Evolutionary conservation across 2,329 filamentous ascomycete genomes (phyloP), one percentile per base, ranked within the genome.

Genomic region (Amphichorda felina): DNA sequence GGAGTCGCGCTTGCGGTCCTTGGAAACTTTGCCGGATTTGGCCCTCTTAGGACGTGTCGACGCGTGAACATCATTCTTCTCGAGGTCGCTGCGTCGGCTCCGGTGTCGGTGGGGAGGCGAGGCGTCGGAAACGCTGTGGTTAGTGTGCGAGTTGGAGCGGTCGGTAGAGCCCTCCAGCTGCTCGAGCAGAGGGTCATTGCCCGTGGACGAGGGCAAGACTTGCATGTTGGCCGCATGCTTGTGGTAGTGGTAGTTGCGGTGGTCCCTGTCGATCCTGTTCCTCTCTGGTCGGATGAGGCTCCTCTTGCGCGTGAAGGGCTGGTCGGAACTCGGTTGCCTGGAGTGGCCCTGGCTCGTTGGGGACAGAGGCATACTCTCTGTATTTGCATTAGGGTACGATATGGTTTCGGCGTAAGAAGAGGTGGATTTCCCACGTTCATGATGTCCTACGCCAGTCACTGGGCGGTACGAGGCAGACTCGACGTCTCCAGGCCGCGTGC

Each of bases 191-290:
- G 88, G 86, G 48, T 96, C 88, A 47, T 94, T 83, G 41, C 91
- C 91, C 0, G 91, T 96, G 6, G 85, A 82, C 1, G 91, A 96
- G 1, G 93, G 91, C 44, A 86, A 68, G 5, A 87, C 82, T 37
- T 80, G 72, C 87, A 98, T 95, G 44, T 89, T 83, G 49, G 87
- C 83, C 8, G 93, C 87, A 72, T 94, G 88, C 55, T 94, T 83
- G 46, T 86, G 79, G 59, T 98, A 98, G 60, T 95, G 75, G 53
- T 95, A 98, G 56, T 96, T 93, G 11, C 88, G 87, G 54, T 96
- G 87, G 47, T 88, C 82, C 43, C 72, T 78, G 47, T 88, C 82
- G 46, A 94, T 85, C 46, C 82, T 76, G 50, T 82, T 82, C 45
- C 91, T 76, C 60, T 98, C 91, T 1, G 91, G 91, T 41, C 83